A percentile compares a stretch with the other conserved stretches of the same genome.
Conservation (phyloP, 192 early-diverging fungal genomes). For the Phlyctochytrium arcticum region DNA sequence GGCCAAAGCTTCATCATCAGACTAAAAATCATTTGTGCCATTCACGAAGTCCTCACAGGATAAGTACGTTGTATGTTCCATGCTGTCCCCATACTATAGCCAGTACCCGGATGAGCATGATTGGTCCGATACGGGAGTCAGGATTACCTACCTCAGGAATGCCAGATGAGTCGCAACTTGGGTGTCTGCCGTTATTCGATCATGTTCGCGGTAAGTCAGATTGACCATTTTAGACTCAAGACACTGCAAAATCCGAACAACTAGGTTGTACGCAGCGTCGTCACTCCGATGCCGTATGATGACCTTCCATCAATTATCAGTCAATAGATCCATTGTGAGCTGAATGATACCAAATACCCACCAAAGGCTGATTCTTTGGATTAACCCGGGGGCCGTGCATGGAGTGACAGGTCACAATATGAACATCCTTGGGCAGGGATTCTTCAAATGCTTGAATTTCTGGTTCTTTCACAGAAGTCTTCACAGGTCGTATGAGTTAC, state of each 20-base stretch:
- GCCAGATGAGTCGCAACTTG: conserved; percentile 96
- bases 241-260: conserved; percentile 60
- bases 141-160: conserved; percentile 65
- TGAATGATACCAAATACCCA: conserved; percentile 2
- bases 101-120: neutral
- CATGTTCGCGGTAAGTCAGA: conserved; percentile 80
- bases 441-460: conserved; percentile 88
- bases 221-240: conserved; percentile 81
- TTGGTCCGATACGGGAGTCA: neutral
- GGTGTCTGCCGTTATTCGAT: conserved; percentile 94
- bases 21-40: neutral
- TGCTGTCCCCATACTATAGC: conserved; percentile 79
- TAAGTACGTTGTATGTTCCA: conserved; percentile 80
- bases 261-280: conserved; percentile 53
- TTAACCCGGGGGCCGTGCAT: conserved; percentile 91
- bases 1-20: neutral
- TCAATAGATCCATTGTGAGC: neutral
- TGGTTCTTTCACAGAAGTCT: conserved; percentile 93
- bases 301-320: conserved; percentile 33
- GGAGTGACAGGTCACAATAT: conserved; percentile 92
- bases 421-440: conserved; percentile 82
- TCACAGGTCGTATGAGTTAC: neutral
- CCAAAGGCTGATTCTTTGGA: conserved; percentile 70
- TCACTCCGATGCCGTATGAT: conserved; percentile 76
- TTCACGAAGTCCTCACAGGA: conserved; percentile 53